A percentile compares a stretch with the other conserved stretches of the same genome.
Evolutionary conservation across 345 rosid species (phyloP).

Genomic region (Brassica napus): DNA sequence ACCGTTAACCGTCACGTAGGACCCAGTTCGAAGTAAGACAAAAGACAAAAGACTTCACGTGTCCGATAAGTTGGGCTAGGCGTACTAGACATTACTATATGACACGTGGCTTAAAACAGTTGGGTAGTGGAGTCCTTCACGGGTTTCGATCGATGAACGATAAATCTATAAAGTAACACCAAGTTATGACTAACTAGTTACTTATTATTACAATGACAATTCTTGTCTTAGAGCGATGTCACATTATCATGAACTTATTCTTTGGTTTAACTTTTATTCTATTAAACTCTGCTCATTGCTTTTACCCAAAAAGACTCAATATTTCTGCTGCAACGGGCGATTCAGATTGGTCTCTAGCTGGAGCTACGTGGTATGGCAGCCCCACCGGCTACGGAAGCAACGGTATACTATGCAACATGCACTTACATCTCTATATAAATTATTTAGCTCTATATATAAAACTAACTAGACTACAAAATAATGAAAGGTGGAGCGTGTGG

Average conservation of each 20-base stretch:
- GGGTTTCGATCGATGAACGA: background rate
- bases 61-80: background rate
- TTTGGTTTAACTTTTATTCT: constrained; percentile 26
- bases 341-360: constrained; percentile 48
- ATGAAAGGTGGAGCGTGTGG: constrained; percentile 75
- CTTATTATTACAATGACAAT: constrained; percentile 3
- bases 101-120: constrained; percentile 6
- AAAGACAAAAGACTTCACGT: constrained; percentile 2
- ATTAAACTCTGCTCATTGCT: constrained; percentile 38
- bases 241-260: constrained; percentile 14
- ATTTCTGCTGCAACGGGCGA: background rate
- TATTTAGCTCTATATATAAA: background rate
- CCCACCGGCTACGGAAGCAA: constrained; percentile 53
- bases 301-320: constrained; percentile 44
- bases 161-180: constrained; percentile 21
- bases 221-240: background rate
- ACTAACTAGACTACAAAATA: background rate
- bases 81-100: background rate
- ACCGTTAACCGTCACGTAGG: constrained; percentile 35
- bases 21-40: background rate
- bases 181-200: background rate
- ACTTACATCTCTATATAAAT: background rate
- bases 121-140: constrained; percentile 11
- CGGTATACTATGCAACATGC: constrained; percentile 37
- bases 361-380: constrained; percentile 63